phyloP scores from a whole-genome alignment of 371 early-diverging fungal species.

The Syncephalastrum sp. region DNA sequence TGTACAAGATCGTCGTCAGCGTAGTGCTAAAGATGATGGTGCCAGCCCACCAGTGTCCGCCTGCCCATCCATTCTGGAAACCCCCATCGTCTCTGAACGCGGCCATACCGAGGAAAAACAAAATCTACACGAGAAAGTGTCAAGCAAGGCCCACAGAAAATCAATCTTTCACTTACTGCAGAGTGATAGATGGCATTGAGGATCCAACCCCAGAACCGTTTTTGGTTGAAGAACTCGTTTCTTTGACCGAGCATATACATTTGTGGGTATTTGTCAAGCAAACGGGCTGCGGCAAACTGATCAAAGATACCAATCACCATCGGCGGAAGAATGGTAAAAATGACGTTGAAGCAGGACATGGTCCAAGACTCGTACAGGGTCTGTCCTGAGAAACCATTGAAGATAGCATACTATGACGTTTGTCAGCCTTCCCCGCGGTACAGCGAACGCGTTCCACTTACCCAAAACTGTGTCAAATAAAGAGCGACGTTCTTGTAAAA shows the following conservation, averaged over 20 bases:
- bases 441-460: constrained; percentile 19
- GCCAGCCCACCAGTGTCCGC: constrained; percentile 81
- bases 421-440: constrained; percentile 2
- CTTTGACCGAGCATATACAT: constrained; percentile 93
- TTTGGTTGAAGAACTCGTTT: constrained; percentile 89
- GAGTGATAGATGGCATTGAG: constrained; percentile 95
- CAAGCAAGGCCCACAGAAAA: neutral
- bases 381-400: constrained; percentile 89
- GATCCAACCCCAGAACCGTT: constrained; percentile 94
- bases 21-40: constrained; percentile 73
- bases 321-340: constrained; percentile 89
- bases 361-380: constrained; percentile 95
- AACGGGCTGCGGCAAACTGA: constrained; percentile 88
- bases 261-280: constrained; percentile 95
- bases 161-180: constrained; percentile 34
- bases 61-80: constrained; percentile 58
- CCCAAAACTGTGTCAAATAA: constrained; percentile 97
- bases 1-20: constrained; percentile 75
- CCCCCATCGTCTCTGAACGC: constrained; percentile 63
- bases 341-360: constrained; percentile 86
- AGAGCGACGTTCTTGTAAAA: constrained; percentile 97
- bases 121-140: constrained; percentile 28
- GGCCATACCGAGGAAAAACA: constrained; percentile 61
- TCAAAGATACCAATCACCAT: constrained; percentile 92
- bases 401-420: constrained; percentile 71